A percentile compares a stretch with the other conserved stretches of the same genome.
Conservation (phyloP, 2,329 filamentous ascomycete species). For the Phialocephala subalpina region DNA sequence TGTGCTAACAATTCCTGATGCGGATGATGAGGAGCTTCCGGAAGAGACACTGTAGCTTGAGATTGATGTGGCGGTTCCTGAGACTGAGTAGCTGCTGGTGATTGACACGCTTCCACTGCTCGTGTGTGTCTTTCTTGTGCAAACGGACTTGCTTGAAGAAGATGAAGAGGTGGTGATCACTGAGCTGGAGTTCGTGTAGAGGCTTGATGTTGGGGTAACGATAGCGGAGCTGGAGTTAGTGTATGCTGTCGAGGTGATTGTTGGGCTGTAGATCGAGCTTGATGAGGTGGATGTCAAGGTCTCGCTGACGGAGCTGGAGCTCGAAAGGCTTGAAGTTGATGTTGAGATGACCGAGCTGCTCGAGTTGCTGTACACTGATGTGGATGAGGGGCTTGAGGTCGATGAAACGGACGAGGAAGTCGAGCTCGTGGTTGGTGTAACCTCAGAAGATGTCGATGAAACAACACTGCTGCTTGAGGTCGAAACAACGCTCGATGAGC, state of each 20-base stretch:
- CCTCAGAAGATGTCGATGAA: conserved; percentile 1
- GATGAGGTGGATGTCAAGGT: background rate
- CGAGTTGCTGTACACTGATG: background rate
- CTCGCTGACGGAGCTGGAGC: conserved; percentile 7
- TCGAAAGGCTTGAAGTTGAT: conserved; percentile 8
- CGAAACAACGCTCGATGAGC: background rate
- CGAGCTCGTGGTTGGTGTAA: conserved; percentile 13
- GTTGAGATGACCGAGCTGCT: conserved; percentile 11
- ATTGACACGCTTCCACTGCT: background rate
- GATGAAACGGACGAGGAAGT: background rate
- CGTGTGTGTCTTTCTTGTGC: background rate
- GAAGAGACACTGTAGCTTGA: background rate
- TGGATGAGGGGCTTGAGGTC: conserved; percentile 8
- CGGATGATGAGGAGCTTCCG: background rate
- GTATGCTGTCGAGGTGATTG: background rate
- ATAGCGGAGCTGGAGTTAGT: conserved; percentile 10
- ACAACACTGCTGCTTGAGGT: background rate
- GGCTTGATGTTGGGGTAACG: conserved; percentile 6
- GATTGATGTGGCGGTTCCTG: conserved; percentile 8
- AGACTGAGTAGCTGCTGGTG: background rate
- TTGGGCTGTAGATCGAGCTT: background rate
- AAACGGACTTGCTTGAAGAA: background rate
- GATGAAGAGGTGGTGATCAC: background rate
- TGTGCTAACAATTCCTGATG: background rate
- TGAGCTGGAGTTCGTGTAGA: conserved; percentile 2